Base-by-base conservation (phyloP, 2,329 filamentous ascomycete species). In the Scortechinia acanthostroma region DNA sequence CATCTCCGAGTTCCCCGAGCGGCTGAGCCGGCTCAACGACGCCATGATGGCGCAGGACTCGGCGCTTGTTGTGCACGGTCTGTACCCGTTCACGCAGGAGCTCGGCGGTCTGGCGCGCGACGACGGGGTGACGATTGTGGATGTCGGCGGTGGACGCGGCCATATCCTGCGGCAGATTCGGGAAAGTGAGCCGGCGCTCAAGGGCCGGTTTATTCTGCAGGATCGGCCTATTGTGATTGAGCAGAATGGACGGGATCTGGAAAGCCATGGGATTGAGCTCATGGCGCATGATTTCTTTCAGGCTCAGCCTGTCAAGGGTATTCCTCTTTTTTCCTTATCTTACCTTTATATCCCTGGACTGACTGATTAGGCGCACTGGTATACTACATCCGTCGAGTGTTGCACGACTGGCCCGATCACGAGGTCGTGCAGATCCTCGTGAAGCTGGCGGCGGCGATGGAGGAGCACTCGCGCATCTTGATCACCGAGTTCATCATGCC, bases 301-400 rank as follows among this genome's bases (percentile, higher is more conserved):
- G 2, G 45, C 48, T 1, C 52, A 56, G 21, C 53, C 53, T 14
- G 21, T 16, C 21, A 3, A 14, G 47, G 10, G 5, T 20, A 3
- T 37, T 4, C 14, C 13, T n/a, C 14, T 3, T 21, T n/a, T 14
- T 35, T 19, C n/a, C 20, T 40, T 4, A 19, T 45, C 10, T 30
- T 30, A 30, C 10, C 25, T 30, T 30, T n/a, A 30, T 30, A 30
- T 30, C 25, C 25, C 10, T 4, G 21, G 21, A 22, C 4, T 21
- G 16, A 14, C 6, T 45, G 15, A 3, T 17, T 23, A 53, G 56
- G 51, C 15, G 57, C 58, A 2, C 46, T 51, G n/a, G 49, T 53
- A 2, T 61, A 61, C 43, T 60, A 58, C 46, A 44, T 61, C 10
- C 57, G 57, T n/a, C 56, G 55, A 28, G 48, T 53, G 21, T 45